Conservation (phyloP, 2,329 filamentous ascomycete genomes). For the Penicillium sp. region DNA sequence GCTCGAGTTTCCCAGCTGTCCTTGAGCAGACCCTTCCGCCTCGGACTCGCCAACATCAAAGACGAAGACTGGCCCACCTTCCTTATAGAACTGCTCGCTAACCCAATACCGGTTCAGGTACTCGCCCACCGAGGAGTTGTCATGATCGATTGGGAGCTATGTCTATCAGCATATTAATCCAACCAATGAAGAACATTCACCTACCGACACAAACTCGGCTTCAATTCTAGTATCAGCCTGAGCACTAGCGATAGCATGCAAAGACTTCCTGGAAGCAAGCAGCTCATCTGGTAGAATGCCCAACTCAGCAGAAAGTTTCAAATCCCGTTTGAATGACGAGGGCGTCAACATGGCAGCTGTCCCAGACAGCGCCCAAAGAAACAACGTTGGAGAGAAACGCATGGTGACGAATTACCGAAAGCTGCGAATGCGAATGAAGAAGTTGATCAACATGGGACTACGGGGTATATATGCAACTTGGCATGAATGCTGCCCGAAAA, state of each 20-base stretch:
- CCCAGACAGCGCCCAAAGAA: constrained; percentile 13
- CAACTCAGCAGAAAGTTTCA: constrained; percentile 21
- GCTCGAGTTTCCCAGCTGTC: constrained; percentile 32
- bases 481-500: not conserved
- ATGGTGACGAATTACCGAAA: constrained; percentile 4
- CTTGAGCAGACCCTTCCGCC: constrained; percentile 43
- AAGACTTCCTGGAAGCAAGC: constrained; percentile 5
- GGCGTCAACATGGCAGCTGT: not conserved
- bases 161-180: not conserved
- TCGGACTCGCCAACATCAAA: constrained; percentile 52
- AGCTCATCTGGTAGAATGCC: constrained; percentile 17
- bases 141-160: constrained; percentile 39
- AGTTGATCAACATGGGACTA: not conserved
- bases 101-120: constrained; percentile 61
- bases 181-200: not conserved
- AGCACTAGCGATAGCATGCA: constrained; percentile 1
- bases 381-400: constrained; percentile 3
- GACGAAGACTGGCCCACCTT: constrained; percentile 57
- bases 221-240: not conserved
- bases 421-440: not conserved
- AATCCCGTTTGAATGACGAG: constrained; percentile 13
- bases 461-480: constrained; percentile 9
- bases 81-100: constrained; percentile 56
- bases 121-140: constrained; percentile 43
- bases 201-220: constrained; percentile 13